These are phyloP conservation scores for Exophiala bonariae DNA, from an alignment of 2,329 filamentous ascomycete species.

Conservation along the genomic window DNA sequence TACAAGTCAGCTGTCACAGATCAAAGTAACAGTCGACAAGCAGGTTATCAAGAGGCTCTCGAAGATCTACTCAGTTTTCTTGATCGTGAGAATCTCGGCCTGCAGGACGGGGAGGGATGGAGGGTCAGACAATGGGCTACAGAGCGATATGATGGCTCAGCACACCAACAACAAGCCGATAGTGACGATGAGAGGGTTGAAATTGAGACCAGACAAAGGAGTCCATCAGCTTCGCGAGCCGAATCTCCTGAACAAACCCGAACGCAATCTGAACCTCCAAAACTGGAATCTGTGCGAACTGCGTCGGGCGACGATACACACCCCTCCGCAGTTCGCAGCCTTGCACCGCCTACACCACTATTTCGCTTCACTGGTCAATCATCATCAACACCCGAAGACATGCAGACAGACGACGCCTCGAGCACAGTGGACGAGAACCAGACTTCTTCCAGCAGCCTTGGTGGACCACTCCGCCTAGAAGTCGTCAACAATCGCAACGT, in stretches of 20 bases:
- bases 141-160: conserved; percentile 45
- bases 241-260: conserved; percentile 34
- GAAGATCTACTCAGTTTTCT: conserved; percentile 86
- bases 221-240: conserved; percentile 15
- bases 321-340: conserved; percentile 9
- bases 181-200: conserved; percentile 46
- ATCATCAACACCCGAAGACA: conserved; percentile 35
- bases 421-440: conserved; percentile 16
- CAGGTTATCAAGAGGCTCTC: conserved; percentile 91
- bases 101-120: conserved; percentile 77
- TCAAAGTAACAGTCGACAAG: conserved; percentile 70
- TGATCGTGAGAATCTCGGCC: conserved; percentile 75
- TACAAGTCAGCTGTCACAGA: conserved; percentile 87
- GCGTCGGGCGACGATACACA: conserved; percentile 36
- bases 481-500: conserved; percentile 43
- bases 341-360: conserved; percentile 13
- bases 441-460: conserved; percentile 25
- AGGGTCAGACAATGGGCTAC: conserved; percentile 62
- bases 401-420: conserved; percentile 41
- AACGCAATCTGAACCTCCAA: conserved; percentile 7
- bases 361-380: conserved; percentile 22
- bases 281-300: conserved; percentile 14
- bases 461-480: conserved; percentile 42
- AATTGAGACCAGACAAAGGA: conserved; percentile 30
- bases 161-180: conserved; percentile 33